Evolutionary conservation across 495 filamentous ascomycete species (phyloP).

Genomic region (Penicillium macrosclerotiorum): DNA sequence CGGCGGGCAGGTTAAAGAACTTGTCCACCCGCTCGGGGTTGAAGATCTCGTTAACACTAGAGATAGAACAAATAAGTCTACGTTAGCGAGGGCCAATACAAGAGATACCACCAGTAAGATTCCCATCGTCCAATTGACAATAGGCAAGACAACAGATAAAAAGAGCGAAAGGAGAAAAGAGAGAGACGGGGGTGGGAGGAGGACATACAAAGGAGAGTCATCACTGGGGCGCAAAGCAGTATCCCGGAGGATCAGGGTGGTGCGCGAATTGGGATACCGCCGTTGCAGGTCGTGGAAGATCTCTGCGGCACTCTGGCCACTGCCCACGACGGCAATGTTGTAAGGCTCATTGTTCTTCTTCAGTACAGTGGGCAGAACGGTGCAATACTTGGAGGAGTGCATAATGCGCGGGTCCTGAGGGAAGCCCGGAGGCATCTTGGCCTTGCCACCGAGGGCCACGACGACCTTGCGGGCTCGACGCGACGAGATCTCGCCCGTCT

Average conservation of each 20-base stretch:
- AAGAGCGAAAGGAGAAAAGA: no score
- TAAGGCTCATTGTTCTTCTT: slow-evolving; percentile 55
- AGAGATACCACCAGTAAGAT: no score
- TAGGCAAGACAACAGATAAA: no score
- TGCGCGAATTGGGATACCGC: slow-evolving; percentile 78
- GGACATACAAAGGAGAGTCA: slow-evolving; percentile 89
- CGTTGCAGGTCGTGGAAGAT: slow-evolving; percentile 86
- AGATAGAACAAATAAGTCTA: no score
- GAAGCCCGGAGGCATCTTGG: slow-evolving; percentile 69
- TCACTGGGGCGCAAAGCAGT: slow-evolving; percentile 85
- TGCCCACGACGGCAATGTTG: slow-evolving; percentile 79
- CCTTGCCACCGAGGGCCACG: slow-evolving; percentile 78
- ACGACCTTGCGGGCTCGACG: slow-evolving; percentile 76
- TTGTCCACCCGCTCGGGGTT: slow-evolving; percentile 77
- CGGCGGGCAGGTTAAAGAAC: slow-evolving; percentile 62
- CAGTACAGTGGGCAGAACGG: slow-evolving; percentile 57
- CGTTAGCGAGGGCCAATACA: no score
- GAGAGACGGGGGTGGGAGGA: no score
- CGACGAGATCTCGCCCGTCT: slow-evolving; percentile 49
- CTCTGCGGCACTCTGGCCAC: slow-evolving; percentile 91
- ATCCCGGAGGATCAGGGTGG: slow-evolving; percentile 71
- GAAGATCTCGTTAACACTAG: slow-evolving; percentile 93
- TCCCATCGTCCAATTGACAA: no score
- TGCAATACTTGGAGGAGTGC: slow-evolving; percentile 87
- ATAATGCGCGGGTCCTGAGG: slow-evolving; percentile 67